These are phyloP conservation scores for Trichoderma koningii DNA, from an alignment of 2,329 filamentous ascomycete genomes.

Conservation along the genomic window DNA sequence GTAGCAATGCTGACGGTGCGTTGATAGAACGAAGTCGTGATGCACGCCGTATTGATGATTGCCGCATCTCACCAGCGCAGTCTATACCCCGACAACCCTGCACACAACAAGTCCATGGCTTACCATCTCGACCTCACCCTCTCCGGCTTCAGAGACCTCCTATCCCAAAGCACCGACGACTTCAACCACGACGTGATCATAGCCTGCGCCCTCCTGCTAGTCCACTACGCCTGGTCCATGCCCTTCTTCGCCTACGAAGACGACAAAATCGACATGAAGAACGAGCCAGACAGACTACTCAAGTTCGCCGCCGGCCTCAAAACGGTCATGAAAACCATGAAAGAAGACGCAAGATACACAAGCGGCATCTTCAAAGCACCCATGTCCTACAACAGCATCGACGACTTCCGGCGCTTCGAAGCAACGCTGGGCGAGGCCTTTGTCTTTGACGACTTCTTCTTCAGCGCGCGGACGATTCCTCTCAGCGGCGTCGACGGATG, in stretches of 20 bases:
- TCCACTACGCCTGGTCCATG: slow-evolving; percentile 26
- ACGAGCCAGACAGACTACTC: slow-evolving; percentile 18
- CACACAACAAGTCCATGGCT: slow-evolving; percentile 5
- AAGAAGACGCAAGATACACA: slow-evolving; percentile 7
- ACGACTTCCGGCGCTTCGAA: slow-evolving; percentile 6
- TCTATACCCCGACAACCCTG: slow-evolving; percentile 4
- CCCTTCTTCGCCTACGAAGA: slow-evolving; percentile 21
- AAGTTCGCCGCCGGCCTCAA: slow-evolving; percentile 22
- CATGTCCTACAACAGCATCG: neutral
- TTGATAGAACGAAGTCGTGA: slow-evolving; percentile 14
- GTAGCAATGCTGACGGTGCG: neutral
- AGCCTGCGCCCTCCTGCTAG: slow-evolving; percentile 16
- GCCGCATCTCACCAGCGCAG: slow-evolving; percentile 19
- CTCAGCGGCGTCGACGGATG: neutral
- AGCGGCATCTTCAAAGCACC: slow-evolving; percentile 18
- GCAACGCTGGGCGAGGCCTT: neutral
- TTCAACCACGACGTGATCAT: slow-evolving; percentile 18
- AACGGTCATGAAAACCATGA: slow-evolving; percentile 16
- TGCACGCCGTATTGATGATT: slow-evolving; percentile 25
- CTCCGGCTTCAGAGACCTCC: slow-evolving; percentile 17
- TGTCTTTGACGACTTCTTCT: slow-evolving; percentile 5
- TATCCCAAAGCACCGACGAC: slow-evolving; percentile 9
- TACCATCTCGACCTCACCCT: slow-evolving; percentile 23
- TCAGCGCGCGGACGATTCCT: neutral
- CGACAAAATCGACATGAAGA: slow-evolving; percentile 3